Conservation (phyloP, 2,329 filamentous ascomycete genomes). For the Teratosphaeria destructans region DNA sequence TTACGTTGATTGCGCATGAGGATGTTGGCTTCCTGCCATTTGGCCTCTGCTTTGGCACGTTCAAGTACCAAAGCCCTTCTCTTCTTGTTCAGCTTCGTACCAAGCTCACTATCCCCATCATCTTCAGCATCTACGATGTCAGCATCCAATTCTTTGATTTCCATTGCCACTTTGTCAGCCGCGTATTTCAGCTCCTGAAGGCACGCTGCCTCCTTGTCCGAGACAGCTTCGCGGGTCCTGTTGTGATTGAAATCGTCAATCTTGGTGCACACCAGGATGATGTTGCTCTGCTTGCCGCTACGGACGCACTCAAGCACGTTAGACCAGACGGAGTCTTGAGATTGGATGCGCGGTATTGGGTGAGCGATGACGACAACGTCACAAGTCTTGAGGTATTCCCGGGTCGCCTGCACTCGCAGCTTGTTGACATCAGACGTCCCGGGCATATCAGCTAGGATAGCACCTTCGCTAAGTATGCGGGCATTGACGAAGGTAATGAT, state of each 20-base stretch:
- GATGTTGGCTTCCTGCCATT: background rate
- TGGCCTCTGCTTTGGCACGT: background rate
- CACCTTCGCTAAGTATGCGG: slow-evolving; percentile 9
- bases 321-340: slow-evolving; percentile 2
- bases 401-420: slow-evolving; percentile 7
- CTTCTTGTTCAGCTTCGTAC: background rate
- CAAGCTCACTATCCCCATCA: background rate
- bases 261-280: slow-evolving; percentile 6
- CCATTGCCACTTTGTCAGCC: background rate
- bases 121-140: background rate
- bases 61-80: background rate
- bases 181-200: background rate
- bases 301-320: slow-evolving; percentile 4
- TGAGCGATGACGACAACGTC: slow-evolving; percentile 7
- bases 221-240: background rate
- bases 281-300: slow-evolving; percentile 8
- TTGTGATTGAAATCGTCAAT: slow-evolving; percentile 8
- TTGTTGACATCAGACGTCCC: slow-evolving; percentile 11
- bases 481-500: slow-evolving; percentile 4
- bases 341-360: slow-evolving; percentile 3
- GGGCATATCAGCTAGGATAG: slow-evolving; percentile 11
- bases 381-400: slow-evolving; percentile 6
- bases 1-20: background rate
- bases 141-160: background rate
- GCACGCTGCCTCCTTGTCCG: background rate